Evolutionary conservation across 2,329 filamentous ascomycete genomes (phyloP).

Genomic region (Colletotrichum navitas): DNA sequence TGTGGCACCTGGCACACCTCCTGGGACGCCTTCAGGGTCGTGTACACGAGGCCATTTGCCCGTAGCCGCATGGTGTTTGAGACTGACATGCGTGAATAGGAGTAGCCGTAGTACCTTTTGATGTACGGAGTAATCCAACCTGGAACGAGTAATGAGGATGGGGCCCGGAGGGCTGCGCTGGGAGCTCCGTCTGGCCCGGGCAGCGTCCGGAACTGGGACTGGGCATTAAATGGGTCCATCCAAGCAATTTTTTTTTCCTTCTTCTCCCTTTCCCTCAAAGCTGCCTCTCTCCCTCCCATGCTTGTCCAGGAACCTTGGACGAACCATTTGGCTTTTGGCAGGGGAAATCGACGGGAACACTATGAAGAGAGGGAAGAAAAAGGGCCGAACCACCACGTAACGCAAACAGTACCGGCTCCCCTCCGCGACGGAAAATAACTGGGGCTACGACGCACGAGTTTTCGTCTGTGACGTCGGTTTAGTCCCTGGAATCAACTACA

Average conservation of each 20-base stretch:
- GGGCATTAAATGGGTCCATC: conserved; percentile 40
- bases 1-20: conserved; percentile 22
- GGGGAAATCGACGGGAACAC: conserved; percentile 13
- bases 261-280: not conserved
- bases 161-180: conserved; percentile 34
- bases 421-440: conserved; percentile 30
- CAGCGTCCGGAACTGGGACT: conserved; percentile 38
- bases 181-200: conserved; percentile 42
- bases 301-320: conserved; percentile 13
- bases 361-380: not conserved
- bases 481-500: not conserved
- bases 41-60: conserved; percentile 4
- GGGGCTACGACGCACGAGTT: conserved; percentile 27
- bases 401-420: not conserved
- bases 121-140: conserved; percentile 35
- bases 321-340: not conserved
- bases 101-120: conserved; percentile 11
- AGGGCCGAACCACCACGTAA: conserved; percentile 39
- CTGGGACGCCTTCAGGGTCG: conserved; percentile 4
- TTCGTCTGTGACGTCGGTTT: conserved; percentile 29
- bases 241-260: conserved; percentile 33
- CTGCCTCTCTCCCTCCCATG: conserved; percentile 17
- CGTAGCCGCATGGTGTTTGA: conserved; percentile 17
- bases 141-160: conserved; percentile 41
- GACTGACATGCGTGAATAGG: conserved; percentile 9